Percentiles rank a stretch among this genome's conserved stretches.
phyloP scores from a whole-genome alignment of 495 filamentous ascomycete species.

The Xylaria castorea region DNA sequence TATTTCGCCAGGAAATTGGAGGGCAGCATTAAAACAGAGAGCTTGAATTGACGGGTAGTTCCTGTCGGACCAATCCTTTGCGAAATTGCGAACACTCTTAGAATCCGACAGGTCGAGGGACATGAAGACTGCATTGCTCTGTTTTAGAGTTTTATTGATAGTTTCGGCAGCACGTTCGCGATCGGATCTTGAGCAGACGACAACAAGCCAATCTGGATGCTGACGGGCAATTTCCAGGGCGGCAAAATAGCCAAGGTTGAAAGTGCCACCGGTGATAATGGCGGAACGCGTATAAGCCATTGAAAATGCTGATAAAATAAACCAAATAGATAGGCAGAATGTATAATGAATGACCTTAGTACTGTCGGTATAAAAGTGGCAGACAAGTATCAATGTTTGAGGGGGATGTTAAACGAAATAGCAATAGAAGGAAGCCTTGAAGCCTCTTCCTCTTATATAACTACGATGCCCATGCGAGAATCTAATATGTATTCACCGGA shows the following conservation, averaged over 20 bases:
- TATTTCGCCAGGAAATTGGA: constrained; percentile 47
- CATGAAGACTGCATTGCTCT: constrained; percentile 49
- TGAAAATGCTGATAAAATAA: background rate
- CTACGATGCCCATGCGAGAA: background rate
- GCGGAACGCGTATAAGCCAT: constrained; percentile 47
- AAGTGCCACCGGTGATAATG: constrained; percentile 56
- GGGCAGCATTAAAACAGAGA: constrained; percentile 54
- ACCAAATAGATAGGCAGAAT: background rate
- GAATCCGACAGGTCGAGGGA: constrained; percentile 49
- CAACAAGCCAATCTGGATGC: constrained; percentile 46
- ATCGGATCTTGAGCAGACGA: constrained; percentile 54
- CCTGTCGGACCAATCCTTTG: constrained; percentile 38
- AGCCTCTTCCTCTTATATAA: background rate
- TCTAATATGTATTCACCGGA: background rate
- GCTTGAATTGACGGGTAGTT: constrained; percentile 50
- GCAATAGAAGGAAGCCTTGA: background rate
- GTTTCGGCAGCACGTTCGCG: constrained; percentile 42
- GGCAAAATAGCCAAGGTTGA: constrained; percentile 55
- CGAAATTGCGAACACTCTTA: constrained; percentile 48
- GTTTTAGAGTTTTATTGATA: constrained; percentile 47
- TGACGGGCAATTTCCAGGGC: constrained; percentile 55
- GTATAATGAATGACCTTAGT: background rate
- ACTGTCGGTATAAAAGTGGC: background rate
- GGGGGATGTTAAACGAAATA: background rate
- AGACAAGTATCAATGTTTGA: background rate